phyloP scores from a whole-genome alignment of 2,329 filamentous ascomycete species.

The Raffaelea ambrosiae region DNA sequence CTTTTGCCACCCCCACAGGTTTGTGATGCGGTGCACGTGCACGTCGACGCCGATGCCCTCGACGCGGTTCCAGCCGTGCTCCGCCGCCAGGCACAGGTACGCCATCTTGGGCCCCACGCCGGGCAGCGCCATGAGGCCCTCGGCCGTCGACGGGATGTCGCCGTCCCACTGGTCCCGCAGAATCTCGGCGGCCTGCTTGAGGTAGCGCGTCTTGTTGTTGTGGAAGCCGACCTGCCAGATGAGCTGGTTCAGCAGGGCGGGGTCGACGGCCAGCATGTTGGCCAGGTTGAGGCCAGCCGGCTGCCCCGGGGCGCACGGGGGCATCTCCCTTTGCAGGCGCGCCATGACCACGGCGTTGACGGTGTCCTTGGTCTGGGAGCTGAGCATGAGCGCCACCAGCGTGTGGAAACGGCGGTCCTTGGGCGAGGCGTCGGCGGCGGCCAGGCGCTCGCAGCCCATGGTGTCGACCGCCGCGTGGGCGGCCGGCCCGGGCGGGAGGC shows the following conservation, averaged over 20 bases:
- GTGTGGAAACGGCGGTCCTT: slow-evolving; percentile 72
- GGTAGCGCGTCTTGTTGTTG: slow-evolving; percentile 79
- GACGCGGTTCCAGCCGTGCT: slow-evolving; percentile 46
- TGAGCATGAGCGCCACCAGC: slow-evolving; percentile 80
- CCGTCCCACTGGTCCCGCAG: slow-evolving; percentile 60
- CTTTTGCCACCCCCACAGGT: slow-evolving; percentile 81
- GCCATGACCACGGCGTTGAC: slow-evolving; percentile 79
- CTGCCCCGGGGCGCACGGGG: slow-evolving; percentile 35
- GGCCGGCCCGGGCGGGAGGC: slow-evolving; percentile 38
- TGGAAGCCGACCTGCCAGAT: slow-evolving; percentile 87
- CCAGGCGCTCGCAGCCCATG: slow-evolving; percentile 85
- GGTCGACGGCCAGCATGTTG: slow-evolving; percentile 65
- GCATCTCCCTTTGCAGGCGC: slow-evolving; percentile 66
- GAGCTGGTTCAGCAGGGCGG: slow-evolving; percentile 57
- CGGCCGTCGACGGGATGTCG: slow-evolving; percentile 74
- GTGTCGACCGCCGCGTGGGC: slow-evolving; percentile 85
- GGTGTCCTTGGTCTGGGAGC: slow-evolving; percentile 87
- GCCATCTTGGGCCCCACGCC: slow-evolving; percentile 95
- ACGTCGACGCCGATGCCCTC: slow-evolving; percentile 88
- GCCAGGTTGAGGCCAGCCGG: slow-evolving; percentile 58
- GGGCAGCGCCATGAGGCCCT: slow-evolving; percentile 67
- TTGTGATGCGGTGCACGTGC: slow-evolving; percentile 90
- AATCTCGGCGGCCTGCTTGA: slow-evolving; percentile 67
- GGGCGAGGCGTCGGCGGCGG: slow-evolving; percentile 38
- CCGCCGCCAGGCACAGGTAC: slow-evolving; percentile 75